Evolutionary conservation across 768 basidiomycete species (phyloP), one percentile per base, ranked within the genome.

Genomic region (Suillus spraguei): DNA sequence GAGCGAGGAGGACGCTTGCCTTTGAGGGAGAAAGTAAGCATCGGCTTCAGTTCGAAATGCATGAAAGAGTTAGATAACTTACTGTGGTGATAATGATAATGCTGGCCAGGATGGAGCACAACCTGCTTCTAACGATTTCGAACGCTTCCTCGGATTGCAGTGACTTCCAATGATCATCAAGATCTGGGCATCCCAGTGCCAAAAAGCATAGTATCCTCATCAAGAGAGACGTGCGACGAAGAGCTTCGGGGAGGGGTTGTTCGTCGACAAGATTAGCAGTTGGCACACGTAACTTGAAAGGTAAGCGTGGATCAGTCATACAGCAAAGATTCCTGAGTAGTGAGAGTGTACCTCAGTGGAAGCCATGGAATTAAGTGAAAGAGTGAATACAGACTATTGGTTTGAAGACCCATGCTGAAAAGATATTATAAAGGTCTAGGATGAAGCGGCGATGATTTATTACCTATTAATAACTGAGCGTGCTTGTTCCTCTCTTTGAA

Each of bases 401-500:
- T 20, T n/a, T n/a, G n/a, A n/a, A n/a, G n/a, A n/a, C n/a, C n/a
- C 42, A 42, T 42, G 10, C 3, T 42, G 39, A 16, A 0, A 6
- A 5, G n/a, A n/a, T n/a, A n/a, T n/a, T n/a, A n/a, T n/a, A n/a
- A n/a, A n/a, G n/a, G n/a, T n/a, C n/a, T n/a, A n/a, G n/a, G n/a
- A n/a, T n/a, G n/a, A n/a, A n/a, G n/a, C n/a, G n/a, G n/a, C n/a
- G n/a, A n/a, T n/a, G n/a, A n/a, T n/a, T n/a, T n/a, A n/a, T n/a
- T n/a, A n/a, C n/a, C n/a, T n/a, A n/a, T n/a, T n/a, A n/a, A n/a
- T n/a, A n/a, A n/a, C n/a, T n/a, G n/a, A n/a, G n/a, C n/a, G n/a
- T n/a, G n/a, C n/a, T n/a, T n/a, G n/a, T 55, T 22, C 11, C 35
- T 55, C 35, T 54, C 53, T 36, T 54, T 8, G 53, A 54, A 54